These are phyloP conservation scores for Diaporthe velutina DNA, from an alignment of 2,329 filamentous ascomycete species.

Conservation along the genomic window DNA sequence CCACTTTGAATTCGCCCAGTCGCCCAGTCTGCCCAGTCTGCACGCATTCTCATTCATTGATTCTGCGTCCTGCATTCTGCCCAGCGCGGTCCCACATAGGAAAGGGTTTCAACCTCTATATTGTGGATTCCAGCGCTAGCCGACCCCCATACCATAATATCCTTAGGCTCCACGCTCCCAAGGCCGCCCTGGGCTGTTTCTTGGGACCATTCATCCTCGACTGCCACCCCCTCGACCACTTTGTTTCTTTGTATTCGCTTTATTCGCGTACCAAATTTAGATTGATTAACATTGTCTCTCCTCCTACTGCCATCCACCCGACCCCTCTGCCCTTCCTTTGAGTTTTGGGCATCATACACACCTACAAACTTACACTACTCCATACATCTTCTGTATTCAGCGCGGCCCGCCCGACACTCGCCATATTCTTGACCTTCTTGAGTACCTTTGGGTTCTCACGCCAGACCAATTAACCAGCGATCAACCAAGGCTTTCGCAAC, in stretches of 20 bases:
- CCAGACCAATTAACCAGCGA: not conserved
- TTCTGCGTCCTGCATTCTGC: slow-evolving; percentile 21
- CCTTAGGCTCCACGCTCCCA: slow-evolving; percentile 25
- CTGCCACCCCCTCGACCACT: not conserved
- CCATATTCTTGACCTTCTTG: not conserved
- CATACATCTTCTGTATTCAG: not conserved
- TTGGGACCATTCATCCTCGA: slow-evolving; percentile 10
- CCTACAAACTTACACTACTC: not conserved
- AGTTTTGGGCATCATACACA: slow-evolving; percentile 19
- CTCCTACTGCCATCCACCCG: not conserved
- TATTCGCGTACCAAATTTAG: slow-evolving; percentile 28
- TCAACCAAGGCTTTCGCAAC: not conserved
- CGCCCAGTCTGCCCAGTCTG: not conserved
- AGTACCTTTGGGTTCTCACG: not conserved
- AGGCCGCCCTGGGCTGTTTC: slow-evolving; percentile 7
- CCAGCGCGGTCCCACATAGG: slow-evolving; percentile 19
- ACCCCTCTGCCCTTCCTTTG: not conserved
- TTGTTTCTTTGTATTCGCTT: slow-evolving; percentile 9
- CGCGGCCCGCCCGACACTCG: not conserved
- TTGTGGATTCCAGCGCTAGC: slow-evolving; percentile 24
- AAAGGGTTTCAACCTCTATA: slow-evolving; percentile 28
- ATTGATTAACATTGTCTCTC: slow-evolving; percentile 26
- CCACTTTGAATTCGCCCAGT: not conserved
- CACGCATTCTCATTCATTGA: not conserved
- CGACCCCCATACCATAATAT: slow-evolving; percentile 31